Evolutionary conservation across 495 filamentous ascomycete genomes (phyloP), one percentile per base, ranked within the genome.

Genomic region (Neurospora cerealis): DNA sequence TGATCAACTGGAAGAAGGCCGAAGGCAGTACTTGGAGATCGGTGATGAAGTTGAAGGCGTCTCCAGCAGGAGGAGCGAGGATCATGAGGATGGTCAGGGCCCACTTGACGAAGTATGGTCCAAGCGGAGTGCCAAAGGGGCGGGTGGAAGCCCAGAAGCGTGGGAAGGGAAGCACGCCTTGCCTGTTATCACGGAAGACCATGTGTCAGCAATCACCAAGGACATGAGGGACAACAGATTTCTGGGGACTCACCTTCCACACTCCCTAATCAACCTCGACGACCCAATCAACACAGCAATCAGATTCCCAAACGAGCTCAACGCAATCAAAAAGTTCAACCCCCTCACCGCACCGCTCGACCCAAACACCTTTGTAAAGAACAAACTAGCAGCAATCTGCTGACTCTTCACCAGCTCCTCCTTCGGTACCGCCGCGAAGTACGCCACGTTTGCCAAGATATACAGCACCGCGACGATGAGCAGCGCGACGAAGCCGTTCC

Each of bases 11-110:
- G 81, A 92, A 91, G 32, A 88, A 78, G 13, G 83, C 84, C 0
- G 77, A 60, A 0, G 90, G 89, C 71, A 89, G 90, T 0, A 83
- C 77, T 70, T 81, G 75, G 0, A 92, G 81, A 73, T 89, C 86
- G 48, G 88, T 85, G 10, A 91, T 78, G 73, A 91, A 91, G 70
- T 91, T 89, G 80, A 91, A 92, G 15, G 89, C 90, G 80, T 92
- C 89, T 7, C 90, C 90, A 3, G 89, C 89, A 0, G 90, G 90
- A 5, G 89, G 89, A 1, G 89, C 89, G 0, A 91, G 75, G 32
- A 91, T 91, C 88, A 91, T 89, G 46, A 92, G 60, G 7, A 89
- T 70, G 0, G 89, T 92, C 46, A 91, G 73, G 1, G 76, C 71
- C 86, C 87, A 92, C 75, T 89, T 87, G 4, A 91, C 41, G 13